Evolutionary conservation across 495 filamentous ascomycete genomes (phyloP), one percentile per base, ranked within the genome.

Genomic region (Articulospora tetracladia): DNA sequence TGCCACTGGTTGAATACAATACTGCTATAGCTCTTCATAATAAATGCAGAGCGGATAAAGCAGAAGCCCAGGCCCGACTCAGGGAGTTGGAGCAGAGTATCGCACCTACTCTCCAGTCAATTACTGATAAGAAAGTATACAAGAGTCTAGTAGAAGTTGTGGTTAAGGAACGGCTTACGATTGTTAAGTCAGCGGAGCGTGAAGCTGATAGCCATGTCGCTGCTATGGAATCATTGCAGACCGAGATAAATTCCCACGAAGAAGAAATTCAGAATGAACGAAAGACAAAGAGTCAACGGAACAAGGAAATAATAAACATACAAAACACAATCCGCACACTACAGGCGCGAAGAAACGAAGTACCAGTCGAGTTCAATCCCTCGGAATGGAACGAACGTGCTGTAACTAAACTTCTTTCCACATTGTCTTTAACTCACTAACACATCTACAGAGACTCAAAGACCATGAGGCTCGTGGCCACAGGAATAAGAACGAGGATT

Each of bases 101-200:
- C 1, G 84, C 83, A 25, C 94, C 94, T 54, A 80, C 84, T 0
- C 65, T 96, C 55, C 65, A 78, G 64, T 83, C 84, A 1, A 80
- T 89, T 27, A 85, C 84, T 54, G 68, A 68, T 15, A 96, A 93
- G 70, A 72, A 88, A 60, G 69, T 72, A 12, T 94, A 94, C 61
- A 68, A 70, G 53, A 57, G 66, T 44, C 68, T 75, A 58, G 59
- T 84, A 36, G 19, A 51, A 8, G 26, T 36, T 25, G 62, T 67
- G 22, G 61, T 64, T 1, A 34, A 44, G 24, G 59, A 65, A 20
- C 63, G 66, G 25, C 60, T 71, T 61, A 70, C 68, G n/a, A 69
- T 71, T 1, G 62, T 87, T 20, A 77, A 78, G 11, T 64, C 74
- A 12, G 74, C 81, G 1, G 86, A 90, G 30, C 57, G 60, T 1